Base-by-base conservation (phyloP, 2,329 filamentous ascomycete species). In the Myotisia sp. region DNA sequence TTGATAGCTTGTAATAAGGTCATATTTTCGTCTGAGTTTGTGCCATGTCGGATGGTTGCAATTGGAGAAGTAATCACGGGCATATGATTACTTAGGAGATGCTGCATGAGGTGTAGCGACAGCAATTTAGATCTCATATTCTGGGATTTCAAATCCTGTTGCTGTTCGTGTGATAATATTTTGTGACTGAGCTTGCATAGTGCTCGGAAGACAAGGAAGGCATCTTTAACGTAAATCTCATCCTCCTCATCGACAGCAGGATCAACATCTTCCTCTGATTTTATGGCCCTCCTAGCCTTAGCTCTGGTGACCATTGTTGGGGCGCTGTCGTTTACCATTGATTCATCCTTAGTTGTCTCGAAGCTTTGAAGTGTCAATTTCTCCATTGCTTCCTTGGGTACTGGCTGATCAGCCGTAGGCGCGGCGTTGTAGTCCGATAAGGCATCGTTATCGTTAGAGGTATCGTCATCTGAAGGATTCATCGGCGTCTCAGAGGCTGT, bases 111-210 rank as follows among this genome's bases (percentile, higher is more conserved):
- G 55, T 98, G 86, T 37, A 98, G 71, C 10, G 90, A 94, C 42
- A 98, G 74, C 33, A 98, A 68, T 59, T 98, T 98, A 2, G 87
- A 94, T 40, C 90, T 78, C 87, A 98, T 98, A 23, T 87, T 83
- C 51, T 94, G 86, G 12, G 86, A 87, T 37, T 84, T 85, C 33
- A 93, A 63, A 50, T 98, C 90, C 49, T 87, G 85, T 13, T 93
- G 75, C 55, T 95, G 86, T 42, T 98, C 90, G 2, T 85, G 76
- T 6, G 82, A 75, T 17, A 98, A 66, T 26, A 85, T 65, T 55
- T 98, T 98, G 42, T 87, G 94, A 39, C 87, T 94, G 29, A 98
- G 66, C 58, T 94, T 93, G 67, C 92, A 98, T 63, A 98, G 90
- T 3, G 90, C 93, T 20, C 90, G 74, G 62, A 98, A 95, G 29